Evolutionary conservation across 371 early-diverging fungal genomes (phyloP).

Genomic region (Syncephalastrum racemosum): DNA sequence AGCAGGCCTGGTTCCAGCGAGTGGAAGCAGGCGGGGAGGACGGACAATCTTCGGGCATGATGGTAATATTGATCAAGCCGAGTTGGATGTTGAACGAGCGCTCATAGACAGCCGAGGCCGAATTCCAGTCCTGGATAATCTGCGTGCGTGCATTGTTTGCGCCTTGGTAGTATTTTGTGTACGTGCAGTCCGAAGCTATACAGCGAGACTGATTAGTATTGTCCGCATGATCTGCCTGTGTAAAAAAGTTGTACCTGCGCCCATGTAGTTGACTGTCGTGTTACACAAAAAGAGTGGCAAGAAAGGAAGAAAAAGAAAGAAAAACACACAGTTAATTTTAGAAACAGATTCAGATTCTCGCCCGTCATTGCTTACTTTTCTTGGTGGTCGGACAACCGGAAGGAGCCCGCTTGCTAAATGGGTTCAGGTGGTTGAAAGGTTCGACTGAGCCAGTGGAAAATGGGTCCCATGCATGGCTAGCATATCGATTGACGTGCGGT

Average conservation of each 20-base stretch:
- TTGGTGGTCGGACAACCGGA: constrained; percentile 42
- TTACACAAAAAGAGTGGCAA: constrained; percentile 1
- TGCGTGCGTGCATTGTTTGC: constrained; percentile 63
- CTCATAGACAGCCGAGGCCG: constrained; percentile 81
- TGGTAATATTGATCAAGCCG: constrained; percentile 82
- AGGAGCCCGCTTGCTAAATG: constrained; percentile 34
- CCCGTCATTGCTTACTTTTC: constrained; percentile 30
- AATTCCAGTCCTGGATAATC: constrained; percentile 78
- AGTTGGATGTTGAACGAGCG: constrained; percentile 86
- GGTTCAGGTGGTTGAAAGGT: no score
- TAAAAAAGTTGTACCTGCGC: constrained; percentile 22
- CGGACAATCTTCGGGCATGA: constrained; percentile 67
- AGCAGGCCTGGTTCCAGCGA: constrained; percentile 85
- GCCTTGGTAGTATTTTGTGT: constrained; percentile 58
- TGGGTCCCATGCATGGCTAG: background rate
- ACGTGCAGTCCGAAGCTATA: constrained; percentile 79
- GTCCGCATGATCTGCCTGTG: background rate
- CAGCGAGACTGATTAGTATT: constrained; percentile 2
- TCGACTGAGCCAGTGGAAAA: no score
- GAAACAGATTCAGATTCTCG: background rate
- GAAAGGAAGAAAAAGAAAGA: constrained; percentile 4
- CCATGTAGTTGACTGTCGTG: constrained; percentile 22
- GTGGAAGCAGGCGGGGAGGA: constrained; percentile 24
- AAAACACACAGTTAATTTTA: background rate
- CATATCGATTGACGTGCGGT: constrained; percentile 6